Base-by-base conservation (phyloP, 2,329 filamentous ascomycete genomes). In the Epichloe sylvatica region DNA sequence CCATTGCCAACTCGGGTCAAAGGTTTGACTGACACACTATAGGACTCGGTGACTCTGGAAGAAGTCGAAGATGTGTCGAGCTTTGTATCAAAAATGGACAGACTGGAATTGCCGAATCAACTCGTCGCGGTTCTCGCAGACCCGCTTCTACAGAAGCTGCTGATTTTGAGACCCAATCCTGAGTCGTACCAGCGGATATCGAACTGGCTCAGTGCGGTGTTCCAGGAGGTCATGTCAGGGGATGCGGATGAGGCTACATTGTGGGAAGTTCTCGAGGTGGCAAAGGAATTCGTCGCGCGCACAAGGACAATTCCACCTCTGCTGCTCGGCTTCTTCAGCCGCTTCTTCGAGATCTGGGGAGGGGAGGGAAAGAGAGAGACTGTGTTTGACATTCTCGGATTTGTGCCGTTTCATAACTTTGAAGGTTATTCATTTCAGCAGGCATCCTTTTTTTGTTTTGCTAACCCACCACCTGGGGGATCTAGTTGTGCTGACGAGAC, bases 61-160 rank as follows among this genome's bases (percentile, higher is more conserved):
- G 88, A 94, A 59, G 79, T 94, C 49, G 83, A 88, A 57, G 81
- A 74, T 53, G 80, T 81, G 12, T 71, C 79, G 23, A 73, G 78
- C 46, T 83, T 94, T 52, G 81, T 88, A 5, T 75, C 77, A 42
- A 84, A 78, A 50, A 65, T 94, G 8, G 86, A 94, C 56, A 84
- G 76, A 55, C 81, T 94, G 25, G 85, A 92, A 63, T 69, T 89
- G 39, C 88, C 88, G 0, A 89, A 85, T 54, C 88, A 94, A 64
- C 72, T 94, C 2, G 80, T 89, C 39, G 85, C 88, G 5, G 80
- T 86, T 4, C 69, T 94, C 13, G 78, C 77, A 2, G 85, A 94
- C 59, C 83, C 83, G 3, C 70, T 94, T 33, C 74, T 91, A 1
- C 86, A 91, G 62, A 92, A 91, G 60, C 71, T 91, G 23, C 68